These are phyloP conservation scores for Penicillium sp. DNA, from an alignment of 2,329 filamentous ascomycete species.

Conservation along the genomic window DNA sequence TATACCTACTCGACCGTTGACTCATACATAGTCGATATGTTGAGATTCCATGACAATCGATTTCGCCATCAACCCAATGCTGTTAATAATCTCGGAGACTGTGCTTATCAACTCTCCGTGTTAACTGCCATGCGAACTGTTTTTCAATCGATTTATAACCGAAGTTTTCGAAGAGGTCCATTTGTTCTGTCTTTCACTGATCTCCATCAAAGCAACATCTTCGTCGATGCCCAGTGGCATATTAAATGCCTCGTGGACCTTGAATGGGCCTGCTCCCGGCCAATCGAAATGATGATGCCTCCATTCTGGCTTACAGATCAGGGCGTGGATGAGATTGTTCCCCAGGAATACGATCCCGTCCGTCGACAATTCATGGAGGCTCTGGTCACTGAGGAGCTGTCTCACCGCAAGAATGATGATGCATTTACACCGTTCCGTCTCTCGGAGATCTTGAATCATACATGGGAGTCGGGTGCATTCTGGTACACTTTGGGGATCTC, in stretches of 20 bases:
- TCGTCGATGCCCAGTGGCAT: constrained; percentile 28
- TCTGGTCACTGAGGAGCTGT: constrained; percentile 11
- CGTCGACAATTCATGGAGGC: constrained; percentile 7
- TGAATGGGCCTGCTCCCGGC: constrained; percentile 24
- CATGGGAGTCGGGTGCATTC: too few relatives aligned
- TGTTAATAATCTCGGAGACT: neutral
- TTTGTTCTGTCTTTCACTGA: constrained; percentile 34
- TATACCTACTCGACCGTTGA: neutral
- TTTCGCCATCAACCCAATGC: neutral
- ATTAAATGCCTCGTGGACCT: constrained; percentile 24
- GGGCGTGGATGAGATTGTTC: neutral
- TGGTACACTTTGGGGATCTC: too few relatives aligned
- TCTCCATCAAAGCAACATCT: constrained; percentile 35
- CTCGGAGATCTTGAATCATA: too few relatives aligned
- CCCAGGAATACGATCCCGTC: constrained; percentile 2
- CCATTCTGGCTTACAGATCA: constrained; percentile 22
- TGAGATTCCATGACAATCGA: neutral
- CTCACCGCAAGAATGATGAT: too few relatives aligned
- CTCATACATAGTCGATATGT: neutral
- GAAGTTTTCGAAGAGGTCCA: constrained; percentile 27
- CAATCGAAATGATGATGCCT: constrained; percentile 18
- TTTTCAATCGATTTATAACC: neutral
- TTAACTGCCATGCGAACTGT: neutral
- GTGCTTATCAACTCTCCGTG: neutral
- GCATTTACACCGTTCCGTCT: too few relatives aligned